Conservation (phyloP, 768 basidiomycete genomes). For the Phlebiopsis gigantea region DNA sequence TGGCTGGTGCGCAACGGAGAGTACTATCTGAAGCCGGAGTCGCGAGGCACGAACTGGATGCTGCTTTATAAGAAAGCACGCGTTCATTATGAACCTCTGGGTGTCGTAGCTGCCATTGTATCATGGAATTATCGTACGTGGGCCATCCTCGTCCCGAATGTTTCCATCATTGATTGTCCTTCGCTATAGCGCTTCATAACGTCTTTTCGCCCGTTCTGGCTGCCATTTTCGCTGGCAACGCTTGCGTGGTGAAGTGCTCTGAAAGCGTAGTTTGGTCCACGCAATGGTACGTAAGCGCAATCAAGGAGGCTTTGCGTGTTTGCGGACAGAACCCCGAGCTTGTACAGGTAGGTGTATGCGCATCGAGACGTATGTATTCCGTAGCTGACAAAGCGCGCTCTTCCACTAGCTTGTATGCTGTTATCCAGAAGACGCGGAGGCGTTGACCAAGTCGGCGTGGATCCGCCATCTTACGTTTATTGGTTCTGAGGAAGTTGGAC, state of each 20-base stretch:
- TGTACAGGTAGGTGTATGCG: conserved; percentile 59
- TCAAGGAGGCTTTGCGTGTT: conserved; percentile 67
- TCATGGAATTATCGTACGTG: conserved; percentile 90
- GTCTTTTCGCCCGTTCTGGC: conserved; percentile 92
- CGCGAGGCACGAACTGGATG: conserved; percentile 59
- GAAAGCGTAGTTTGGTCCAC: conserved; percentile 93
- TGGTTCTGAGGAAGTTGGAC: conserved; percentile 74
- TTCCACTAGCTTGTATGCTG: conserved; percentile 67
- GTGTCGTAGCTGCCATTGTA: conserved; percentile 88
- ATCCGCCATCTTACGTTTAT: conserved; percentile 97
- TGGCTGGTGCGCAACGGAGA: conserved; percentile 90
- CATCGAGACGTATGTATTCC: not conserved
- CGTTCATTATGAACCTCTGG: conserved; percentile 86
- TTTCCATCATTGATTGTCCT: not conserved
- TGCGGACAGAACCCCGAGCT: conserved; percentile 84
- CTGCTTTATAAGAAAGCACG: conserved; percentile 72
- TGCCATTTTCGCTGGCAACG: conserved; percentile 86
- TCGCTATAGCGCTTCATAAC: conserved; percentile 87
- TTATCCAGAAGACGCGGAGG: conserved; percentile 81
- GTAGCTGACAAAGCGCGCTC: not conserved
- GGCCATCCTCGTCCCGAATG: not conserved
- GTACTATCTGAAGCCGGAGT: conserved; percentile 64
- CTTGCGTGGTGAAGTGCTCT: conserved; percentile 85
- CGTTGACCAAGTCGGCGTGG: conserved; percentile 68
- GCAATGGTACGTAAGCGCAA: conserved; percentile 73